A percentile compares a stretch with the other conserved stretches of the same genome.
These are phyloP conservation scores for Ophiosphaerella herpotricha DNA, from an alignment of 2,329 filamentous ascomycete species.

Conservation along the genomic window DNA sequence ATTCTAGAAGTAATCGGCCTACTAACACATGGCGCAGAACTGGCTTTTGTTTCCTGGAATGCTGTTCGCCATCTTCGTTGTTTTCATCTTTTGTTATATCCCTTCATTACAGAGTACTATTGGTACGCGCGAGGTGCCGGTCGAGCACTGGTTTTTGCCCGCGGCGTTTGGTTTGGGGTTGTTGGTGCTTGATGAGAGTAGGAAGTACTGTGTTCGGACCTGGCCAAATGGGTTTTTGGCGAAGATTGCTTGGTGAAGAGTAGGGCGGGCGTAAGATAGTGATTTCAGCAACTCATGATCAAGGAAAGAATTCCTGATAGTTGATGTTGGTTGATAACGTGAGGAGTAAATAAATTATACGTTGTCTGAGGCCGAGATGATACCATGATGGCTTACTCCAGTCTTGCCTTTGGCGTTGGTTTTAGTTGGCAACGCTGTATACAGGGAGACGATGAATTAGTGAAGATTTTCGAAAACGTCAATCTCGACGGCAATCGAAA, in stretches of 20 bases:
- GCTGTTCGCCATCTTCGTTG: constrained; percentile 69
- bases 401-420: too few species aligned
- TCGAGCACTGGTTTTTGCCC: constrained; percentile 77
- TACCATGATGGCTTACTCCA: too few species aligned
- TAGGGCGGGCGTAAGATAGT: not conserved
- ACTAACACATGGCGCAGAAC: constrained; percentile 55
- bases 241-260: constrained; percentile 64
- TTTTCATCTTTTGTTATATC: constrained; percentile 69
- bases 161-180: constrained; percentile 71
- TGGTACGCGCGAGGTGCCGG: constrained; percentile 66
- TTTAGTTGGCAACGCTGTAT: too few species aligned
- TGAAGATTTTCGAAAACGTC: too few species aligned
- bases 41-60: constrained; percentile 72
- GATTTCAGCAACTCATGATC: too few species aligned
- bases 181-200: constrained; percentile 67
- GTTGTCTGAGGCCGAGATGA: too few species aligned
- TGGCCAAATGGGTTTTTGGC: constrained; percentile 63
- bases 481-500: too few species aligned
- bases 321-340: not conserved
- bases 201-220: constrained; percentile 66
- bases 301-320: too few species aligned
- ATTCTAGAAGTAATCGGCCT: too few species aligned
- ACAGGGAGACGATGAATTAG: too few species aligned
- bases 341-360: too few species aligned
- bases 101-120: constrained; percentile 66